Base-by-base conservation (phyloP, 805 yeast species). In the Phaffomyces antillensis region DNA sequence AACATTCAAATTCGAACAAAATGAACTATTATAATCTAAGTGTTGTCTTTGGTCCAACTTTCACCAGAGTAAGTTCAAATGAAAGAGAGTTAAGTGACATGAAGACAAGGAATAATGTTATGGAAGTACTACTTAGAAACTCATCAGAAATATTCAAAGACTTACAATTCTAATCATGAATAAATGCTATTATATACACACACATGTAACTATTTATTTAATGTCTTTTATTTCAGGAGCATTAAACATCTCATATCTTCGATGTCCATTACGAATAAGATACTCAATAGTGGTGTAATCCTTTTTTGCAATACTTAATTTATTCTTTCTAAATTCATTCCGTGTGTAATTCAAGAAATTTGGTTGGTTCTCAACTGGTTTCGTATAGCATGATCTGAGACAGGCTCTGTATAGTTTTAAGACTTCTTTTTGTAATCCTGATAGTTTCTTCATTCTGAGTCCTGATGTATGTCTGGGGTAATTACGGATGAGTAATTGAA, bases 21-120 rank as follows among this genome's bases (percentile, higher is more conserved):
- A 93, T 93, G 99, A 86, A 76, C 36, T 70, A 76, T 54, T 81
- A 81, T 62, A 89, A 93, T 56, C 65, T 93, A 43, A 82, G 96
- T 0, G 87, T 93, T 37, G 96, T 91, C 8, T 93, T 93, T 71
- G 96, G 96, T 2, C 98, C 99, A 4, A 88, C 96, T 8, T 66
- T 93, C 37, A 83, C 89, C 0, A 73, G 96, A 40, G 96, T 88
- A 55, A 67, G 73, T 47, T 73, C 79, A 36, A 90, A 95, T 8
- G 88, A 84, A 52, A 75, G 82, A 44, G 99, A 93, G 62, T 77
- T 93, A 61, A 58, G 71, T 43, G 98, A 93, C 62, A 87, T 88
- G 85, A 84, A 83, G 24, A 73, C 79, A 41, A 76, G 91, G 60
- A 88, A 86, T 52, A 83, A 77, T 34, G 79, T 82, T 25, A 83